Evolutionary conservation across 2,329 filamentous ascomycete genomes (phyloP), one percentile per base, ranked within the genome.

Genomic region (Fusarium haematococcum): DNA sequence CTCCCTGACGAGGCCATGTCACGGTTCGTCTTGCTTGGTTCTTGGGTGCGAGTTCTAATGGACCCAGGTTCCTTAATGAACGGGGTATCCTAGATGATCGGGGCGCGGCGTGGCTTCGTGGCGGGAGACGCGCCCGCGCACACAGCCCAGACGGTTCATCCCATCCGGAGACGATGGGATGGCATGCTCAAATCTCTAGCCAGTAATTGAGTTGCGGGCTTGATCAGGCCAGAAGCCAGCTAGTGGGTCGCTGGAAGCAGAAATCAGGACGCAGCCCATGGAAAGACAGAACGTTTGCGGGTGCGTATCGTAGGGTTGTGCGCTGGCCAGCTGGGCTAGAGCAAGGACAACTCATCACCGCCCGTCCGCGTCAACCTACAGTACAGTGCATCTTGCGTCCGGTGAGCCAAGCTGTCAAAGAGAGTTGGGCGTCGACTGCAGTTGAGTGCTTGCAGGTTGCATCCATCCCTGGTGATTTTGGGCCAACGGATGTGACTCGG

Each of bases 281-380:
- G 48, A 32, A 52, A 52, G 48, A 52, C 27, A 52, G 20, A 52
- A 8, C 9, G 41, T 43, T 43, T 43, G 41, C 41, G 43, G 43
- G 39, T 30, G 27, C 23, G 14, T 23, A 35, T n/a, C 30, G 54
- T 43, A 39, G 25, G 43, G 18, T 48, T 75, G 56, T 75, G 65
- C 48, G 71, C 61, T 74, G 71, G 57, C 35, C 60, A 35, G 41
- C 35, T 39, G 58, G 14, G 59, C 60, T 56, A 54, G 67, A 67
- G 69, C 65, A 60, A 32, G 27, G 71, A 78, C 76, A 78, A 70
- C 74, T 70, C 76, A 78, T 70, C 72, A 75, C 62, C 60, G 59
- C 70, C 39, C 45, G 50, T 35, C 41, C 52, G n/a, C 63, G 37
- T 56, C 60, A 48, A 48, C 43, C 43, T 56, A 58, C 41, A 43